Conservation (phyloP, 75 land plant genomes). For the Cunninghamia lanceolata region DNA sequence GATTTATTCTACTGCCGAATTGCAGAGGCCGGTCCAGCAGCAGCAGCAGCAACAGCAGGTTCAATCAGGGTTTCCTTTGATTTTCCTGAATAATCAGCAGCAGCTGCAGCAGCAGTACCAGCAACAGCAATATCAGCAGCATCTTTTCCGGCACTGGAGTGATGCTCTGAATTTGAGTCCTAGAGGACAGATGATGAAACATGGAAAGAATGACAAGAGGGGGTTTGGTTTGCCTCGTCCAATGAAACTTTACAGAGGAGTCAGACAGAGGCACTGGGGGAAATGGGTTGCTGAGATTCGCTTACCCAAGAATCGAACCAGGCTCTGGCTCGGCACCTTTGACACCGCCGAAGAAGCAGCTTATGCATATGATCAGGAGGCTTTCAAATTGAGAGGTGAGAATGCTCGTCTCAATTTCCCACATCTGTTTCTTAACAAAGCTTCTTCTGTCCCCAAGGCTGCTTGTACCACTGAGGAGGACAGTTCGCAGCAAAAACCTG, state of each 20-base stretch:
- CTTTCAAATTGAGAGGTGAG: conserved; percentile 45
- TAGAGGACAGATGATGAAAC: conserved; percentile 39
- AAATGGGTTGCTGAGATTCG: conserved; percentile 86
- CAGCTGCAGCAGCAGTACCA: conserved; percentile 15
- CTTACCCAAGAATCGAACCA: conserved; percentile 57
- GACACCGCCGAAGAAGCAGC: conserved; percentile 75
- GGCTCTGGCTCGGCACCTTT: conserved; percentile 75
- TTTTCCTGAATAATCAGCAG: conserved; percentile 7
- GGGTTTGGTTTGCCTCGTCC: conserved; percentile 7
- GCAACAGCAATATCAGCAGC: conserved; percentile 35
- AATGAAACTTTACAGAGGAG: conserved; percentile 81
- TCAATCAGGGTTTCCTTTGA: conserved; percentile 9
- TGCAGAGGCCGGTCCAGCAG: conserved; percentile 9
- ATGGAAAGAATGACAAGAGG: conserved; percentile 7
- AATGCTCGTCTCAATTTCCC: conserved; percentile 74
- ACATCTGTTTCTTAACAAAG: conserved; percentile 29
- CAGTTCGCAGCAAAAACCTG: conserved; percentile 8
- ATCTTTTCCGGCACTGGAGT: conserved; percentile 44
- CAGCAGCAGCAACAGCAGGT: conserved; percentile 3
- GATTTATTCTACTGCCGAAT: not conserved
- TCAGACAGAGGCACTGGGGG: conserved; percentile 80
- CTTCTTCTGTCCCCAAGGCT: not conserved
- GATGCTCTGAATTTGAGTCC: conserved; percentile 56
- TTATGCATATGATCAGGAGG: conserved; percentile 61
- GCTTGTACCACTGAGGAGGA: not conserved